A percentile compares a stretch with the other conserved stretches of the same genome.
These are phyloP conservation scores for Tuber calosporum DNA, from an alignment of 495 filamentous ascomycete genomes.

Conservation along the genomic window DNA sequence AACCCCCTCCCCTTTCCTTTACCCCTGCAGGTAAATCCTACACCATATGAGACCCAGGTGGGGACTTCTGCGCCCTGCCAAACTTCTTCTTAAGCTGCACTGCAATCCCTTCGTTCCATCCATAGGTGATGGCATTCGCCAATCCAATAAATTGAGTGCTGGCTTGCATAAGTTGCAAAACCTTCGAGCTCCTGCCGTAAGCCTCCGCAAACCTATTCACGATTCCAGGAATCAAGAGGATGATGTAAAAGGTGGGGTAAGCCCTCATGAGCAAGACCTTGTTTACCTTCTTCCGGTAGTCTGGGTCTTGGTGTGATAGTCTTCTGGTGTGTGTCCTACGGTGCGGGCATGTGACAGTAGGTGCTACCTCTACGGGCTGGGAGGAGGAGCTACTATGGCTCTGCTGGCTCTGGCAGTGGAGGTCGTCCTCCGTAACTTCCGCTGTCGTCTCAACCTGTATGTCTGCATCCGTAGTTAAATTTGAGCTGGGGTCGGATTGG, in stretches of 20 bases:
- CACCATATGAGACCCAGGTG: neutral
- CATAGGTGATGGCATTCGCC: slow-evolving; percentile 14
- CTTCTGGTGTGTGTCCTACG: neutral
- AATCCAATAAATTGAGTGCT: slow-evolving; percentile 6
- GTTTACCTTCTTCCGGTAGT: neutral
- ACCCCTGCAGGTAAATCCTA: neutral
- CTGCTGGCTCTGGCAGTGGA: neutral
- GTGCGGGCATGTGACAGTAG: neutral
- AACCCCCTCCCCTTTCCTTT: neutral
- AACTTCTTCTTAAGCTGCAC: neutral
- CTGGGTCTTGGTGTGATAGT: neutral
- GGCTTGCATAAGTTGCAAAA: neutral
- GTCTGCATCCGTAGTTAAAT: neutral
- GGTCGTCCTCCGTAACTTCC: neutral
- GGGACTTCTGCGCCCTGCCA: neutral
- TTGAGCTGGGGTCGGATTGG: neutral
- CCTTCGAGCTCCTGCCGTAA: neutral
- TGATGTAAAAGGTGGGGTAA: slow-evolving; percentile 7
- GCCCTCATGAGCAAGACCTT: neutral
- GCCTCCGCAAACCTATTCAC: slow-evolving; percentile 8
- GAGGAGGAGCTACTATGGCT: neutral
- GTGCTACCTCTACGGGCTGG: neutral
- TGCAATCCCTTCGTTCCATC: slow-evolving; percentile 5
- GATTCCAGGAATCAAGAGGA: slow-evolving; percentile 13
- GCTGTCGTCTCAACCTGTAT: neutral